Base-by-base conservation (phyloP, 768 basidiomycete genomes). In the Cystofilobasidium ferigula region DNA sequence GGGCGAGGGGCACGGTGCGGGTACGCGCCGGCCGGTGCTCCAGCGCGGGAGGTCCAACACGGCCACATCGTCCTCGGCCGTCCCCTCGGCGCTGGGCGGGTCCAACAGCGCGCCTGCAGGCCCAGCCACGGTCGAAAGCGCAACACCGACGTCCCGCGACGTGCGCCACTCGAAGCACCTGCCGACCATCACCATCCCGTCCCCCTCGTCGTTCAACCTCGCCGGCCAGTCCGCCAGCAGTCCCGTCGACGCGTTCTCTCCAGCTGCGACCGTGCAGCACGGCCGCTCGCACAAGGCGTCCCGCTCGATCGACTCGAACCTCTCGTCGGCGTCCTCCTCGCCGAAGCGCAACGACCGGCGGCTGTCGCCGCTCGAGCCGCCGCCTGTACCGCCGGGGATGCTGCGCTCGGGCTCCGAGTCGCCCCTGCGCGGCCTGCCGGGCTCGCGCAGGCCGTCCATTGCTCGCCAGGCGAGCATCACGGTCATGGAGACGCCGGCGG, bases 391-490 rank as follows among this genome's bases (percentile, higher is more conserved):
- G 26, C 16, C 51, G 26, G 51, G 28, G 18, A 54, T 54, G 51
- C 30, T 30, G 28, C 51, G 51, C 3, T 54, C 51, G 8, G 51
- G 51, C 18, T 54, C 51, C 51, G 51, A 54, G 13, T 62, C 61
- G 22, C 45, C 45, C 18, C 26, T 48, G 43, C 12, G 28, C 38
- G 61, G 48, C 10, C 45, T 60, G 36, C 26, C 34, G 30, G 57
- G 65, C n/a, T 6, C 30, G 9, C 65, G 66, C 9, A 34, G 60
- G 56, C 77, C 24, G 75, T 70, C 62, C 70, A 79, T 82, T 42
- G 82, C 83, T 18, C 76, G 82, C n/a, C 80, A 82, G 61, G 81
- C 81, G 12, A 82, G 81, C 5, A 79, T 82, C 4, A 78, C 82
- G 3, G 78, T 83, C 16, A 80, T 84, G 79, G 83, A 85, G 69